These are phyloP conservation scores for Salinomyces thailandicus DNA, from an alignment of 2,329 filamentous ascomycete species.

Conservation along the genomic window DNA sequence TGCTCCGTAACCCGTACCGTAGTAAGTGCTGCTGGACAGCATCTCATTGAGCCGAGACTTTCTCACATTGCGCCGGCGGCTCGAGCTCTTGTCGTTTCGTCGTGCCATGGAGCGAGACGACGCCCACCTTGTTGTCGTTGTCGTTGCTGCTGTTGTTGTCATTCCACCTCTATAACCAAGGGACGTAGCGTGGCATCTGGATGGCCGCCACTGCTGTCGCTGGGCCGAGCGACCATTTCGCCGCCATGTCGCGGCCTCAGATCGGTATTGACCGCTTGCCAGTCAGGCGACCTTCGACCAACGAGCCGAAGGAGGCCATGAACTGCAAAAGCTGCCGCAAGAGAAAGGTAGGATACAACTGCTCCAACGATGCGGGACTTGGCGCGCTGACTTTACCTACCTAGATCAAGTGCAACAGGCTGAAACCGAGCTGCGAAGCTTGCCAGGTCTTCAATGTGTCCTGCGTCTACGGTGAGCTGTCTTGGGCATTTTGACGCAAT, in stretches of 20 bases:
- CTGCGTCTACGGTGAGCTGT: conserved; percentile 73
- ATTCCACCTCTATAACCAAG: neutral
- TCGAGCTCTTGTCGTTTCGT: neutral
- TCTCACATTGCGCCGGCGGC: neutral
- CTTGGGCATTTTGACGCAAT: no score
- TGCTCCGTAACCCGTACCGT: no score
- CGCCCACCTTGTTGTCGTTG: neutral
- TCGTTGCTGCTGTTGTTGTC: no score
- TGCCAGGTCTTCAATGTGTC: conserved; percentile 82
- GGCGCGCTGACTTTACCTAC: conserved; percentile 2
- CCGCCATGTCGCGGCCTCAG: conserved; percentile 59
- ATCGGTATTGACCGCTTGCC: conserved; percentile 73
- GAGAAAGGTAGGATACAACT: conserved; percentile 56
- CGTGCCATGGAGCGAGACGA: neutral
- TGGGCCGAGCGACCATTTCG: conserved; percentile 4
- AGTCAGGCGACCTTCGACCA: conserved; percentile 52
- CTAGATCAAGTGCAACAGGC: conserved; percentile 84
- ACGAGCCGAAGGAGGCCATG: conserved; percentile 79
- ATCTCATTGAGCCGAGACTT: neutral
- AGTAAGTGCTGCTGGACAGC: neutral
- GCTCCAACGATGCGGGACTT: neutral
- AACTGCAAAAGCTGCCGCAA: conserved; percentile 93
- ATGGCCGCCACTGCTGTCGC: conserved; percentile 6
- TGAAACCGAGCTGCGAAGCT: conserved; percentile 75
- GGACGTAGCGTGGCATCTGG: conserved; percentile 1